Base-by-base conservation (phyloP, 1,284 basidiomycete species). In the Golubevia pallescens region DNA sequence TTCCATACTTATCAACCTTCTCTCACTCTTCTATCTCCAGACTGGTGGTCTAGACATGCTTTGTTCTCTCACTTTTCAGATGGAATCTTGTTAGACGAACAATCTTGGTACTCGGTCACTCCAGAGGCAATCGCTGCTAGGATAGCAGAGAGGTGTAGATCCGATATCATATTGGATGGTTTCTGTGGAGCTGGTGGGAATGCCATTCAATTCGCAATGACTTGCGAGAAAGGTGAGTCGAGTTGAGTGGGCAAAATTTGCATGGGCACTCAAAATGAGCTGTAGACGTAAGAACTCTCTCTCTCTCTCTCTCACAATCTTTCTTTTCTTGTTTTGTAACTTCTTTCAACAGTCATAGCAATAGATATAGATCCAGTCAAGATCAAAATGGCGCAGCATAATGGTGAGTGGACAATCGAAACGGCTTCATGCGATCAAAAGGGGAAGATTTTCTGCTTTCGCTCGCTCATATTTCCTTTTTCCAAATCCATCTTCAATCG, bases 171-270 rank as follows among this genome's bases (percentile, higher is more conserved):
- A 60, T 87, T 96, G 24, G 97, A 99, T 80, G 94, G 94, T 0
- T 99, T 98, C 82, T 97, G 95, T 80, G 97, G 97, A 0, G 95
- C 98, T 0, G 97, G 97, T 7, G 97, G 97, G 2, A 99, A 99
- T 79, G 90, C 95, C 0, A 99, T 99, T 65, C 94, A 95, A 8
- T 97, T 99, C 86, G 97, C 97, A 0, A 90, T 92, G 82, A 97
- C 95, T 1, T 98, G 95, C 86, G 92, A 95, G 84, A 88, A 91
- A 24, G 76, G 81, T 78, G 57, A 63, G 2, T 51, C 38, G n/a
- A n/a, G n/a, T n/a, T n/a, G n/a, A n/a, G n/a, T n/a, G n/a, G n/a
- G n/a, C n/a, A n/a, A n/a, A n/a, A n/a, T n/a, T n/a, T n/a, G n/a
- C n/a, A n/a, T n/a, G n/a, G n/a, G n/a, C n/a, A n/a, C n/a, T n/a